Percentiles rank a stretch among this genome's conserved stretches.
Evolutionary conservation across 2,329 filamentous ascomycete genomes (phyloP).

Genomic region (Fusarium sp.): DNA sequence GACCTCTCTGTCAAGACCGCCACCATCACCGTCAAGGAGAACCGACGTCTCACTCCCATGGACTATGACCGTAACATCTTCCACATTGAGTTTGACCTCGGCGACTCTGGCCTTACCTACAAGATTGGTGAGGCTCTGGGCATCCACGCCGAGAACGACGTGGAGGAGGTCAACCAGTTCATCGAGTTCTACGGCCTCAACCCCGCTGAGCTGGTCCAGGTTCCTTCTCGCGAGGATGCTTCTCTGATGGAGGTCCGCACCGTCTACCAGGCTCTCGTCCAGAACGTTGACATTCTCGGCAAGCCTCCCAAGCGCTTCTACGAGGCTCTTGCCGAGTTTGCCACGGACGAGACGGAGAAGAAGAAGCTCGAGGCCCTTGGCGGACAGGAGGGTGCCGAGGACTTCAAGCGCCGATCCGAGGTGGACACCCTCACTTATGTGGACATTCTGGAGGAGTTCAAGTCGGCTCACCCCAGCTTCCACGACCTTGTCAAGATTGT

Average conservation of each 20-base stretch:
- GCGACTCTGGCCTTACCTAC: constrained; percentile 88
- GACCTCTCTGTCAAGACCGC: constrained; percentile 86
- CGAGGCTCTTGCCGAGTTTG: constrained; percentile 86
- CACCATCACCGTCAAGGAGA: constrained; percentile 91
- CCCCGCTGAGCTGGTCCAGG: constrained; percentile 84
- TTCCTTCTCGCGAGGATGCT: constrained; percentile 81
- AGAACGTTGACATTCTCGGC: constrained; percentile 96
- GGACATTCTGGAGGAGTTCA: constrained; percentile 88
- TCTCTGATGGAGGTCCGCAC: constrained; percentile 83
- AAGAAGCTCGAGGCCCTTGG: constrained; percentile 78
- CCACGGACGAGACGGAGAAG: constrained; percentile 82
- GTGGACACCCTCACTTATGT: constrained; percentile 91
- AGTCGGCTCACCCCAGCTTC: constrained; percentile 86
- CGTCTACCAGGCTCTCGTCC: constrained; percentile 86
- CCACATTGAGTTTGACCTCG: constrained; percentile 98
- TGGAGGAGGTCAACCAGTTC: constrained; percentile 78
- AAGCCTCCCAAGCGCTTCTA: constrained; percentile 98
- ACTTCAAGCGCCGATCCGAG: constrained; percentile 92
- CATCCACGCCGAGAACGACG: constrained; percentile 94
- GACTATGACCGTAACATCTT: constrained; percentile 99
- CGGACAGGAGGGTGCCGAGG: constrained; percentile 78
- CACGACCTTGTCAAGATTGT: constrained; percentile 89
- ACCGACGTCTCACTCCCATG: constrained; percentile 84
- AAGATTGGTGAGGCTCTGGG: constrained; percentile 97
- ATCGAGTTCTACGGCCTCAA: constrained; percentile 90